phyloP scores from a whole-genome alignment of 768 basidiomycete genomes.

The Hygrophorus pudorinus region DNA sequence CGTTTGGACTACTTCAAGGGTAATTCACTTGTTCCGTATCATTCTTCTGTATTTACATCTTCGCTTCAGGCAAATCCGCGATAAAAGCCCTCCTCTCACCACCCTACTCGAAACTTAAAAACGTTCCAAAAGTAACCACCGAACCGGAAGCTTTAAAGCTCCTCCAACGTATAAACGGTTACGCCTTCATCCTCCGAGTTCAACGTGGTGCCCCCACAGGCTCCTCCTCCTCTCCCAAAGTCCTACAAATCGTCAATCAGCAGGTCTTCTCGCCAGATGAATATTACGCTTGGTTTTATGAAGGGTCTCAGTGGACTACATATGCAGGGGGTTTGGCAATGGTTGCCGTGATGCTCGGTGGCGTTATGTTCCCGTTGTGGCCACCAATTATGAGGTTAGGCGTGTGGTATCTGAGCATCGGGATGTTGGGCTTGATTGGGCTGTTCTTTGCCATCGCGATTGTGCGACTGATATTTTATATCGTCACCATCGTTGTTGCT shows the following conservation, averaged over 20 bases:
- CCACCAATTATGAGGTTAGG: slow-evolving; percentile 86
- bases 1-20: slow-evolving; percentile 98
- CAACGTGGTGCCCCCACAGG: slow-evolving; percentile 63
- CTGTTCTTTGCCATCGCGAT: slow-evolving; percentile 88
- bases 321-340: slow-evolving; percentile 85
- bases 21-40: slow-evolving; percentile 21
- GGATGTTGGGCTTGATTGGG: slow-evolving; percentile 77
- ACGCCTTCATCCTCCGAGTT: slow-evolving; percentile 88
- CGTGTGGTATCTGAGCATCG: slow-evolving; percentile 92
- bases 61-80: slow-evolving; percentile 72
- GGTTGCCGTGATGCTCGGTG: slow-evolving; percentile 90
- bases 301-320: slow-evolving; percentile 88
- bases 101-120: slow-evolving; percentile 82
- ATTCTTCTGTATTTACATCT: not conserved
- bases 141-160: slow-evolving; percentile 68
- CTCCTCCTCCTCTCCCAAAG: slow-evolving; percentile 67
- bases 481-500: slow-evolving; percentile 78
- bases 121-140: slow-evolving; percentile 58
- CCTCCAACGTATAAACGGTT: slow-evolving; percentile 64
- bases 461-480: slow-evolving; percentile 85
- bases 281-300: slow-evolving; percentile 97
- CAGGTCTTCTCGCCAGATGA: slow-evolving; percentile 69
- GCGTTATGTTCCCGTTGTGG: slow-evolving; percentile 99
- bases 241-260: slow-evolving; percentile 70
- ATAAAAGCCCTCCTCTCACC: slow-evolving; percentile 88